Evolutionary conservation across 768 basidiomycete genomes (phyloP), one percentile per base, ranked within the genome.

Genomic region (Aureoboletus auriporus): DNA sequence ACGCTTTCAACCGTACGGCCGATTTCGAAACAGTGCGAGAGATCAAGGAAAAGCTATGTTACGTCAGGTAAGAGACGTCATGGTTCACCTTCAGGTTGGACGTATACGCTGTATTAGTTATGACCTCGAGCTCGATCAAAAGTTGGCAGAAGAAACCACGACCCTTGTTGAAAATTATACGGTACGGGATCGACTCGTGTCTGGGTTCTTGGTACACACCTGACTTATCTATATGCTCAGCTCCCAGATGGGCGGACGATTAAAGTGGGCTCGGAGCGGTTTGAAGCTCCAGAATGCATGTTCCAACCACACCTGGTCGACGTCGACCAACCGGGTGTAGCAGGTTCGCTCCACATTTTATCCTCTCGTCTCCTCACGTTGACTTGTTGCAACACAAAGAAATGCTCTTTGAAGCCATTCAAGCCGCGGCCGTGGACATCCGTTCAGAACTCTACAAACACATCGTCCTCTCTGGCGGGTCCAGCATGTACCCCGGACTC

Each of bases 201-300:
- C 14, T 14, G 12, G 9, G 4, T 31, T 23, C 42, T 29, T 27
- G 11, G n/a, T n/a, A 35, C 35, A 13, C 35, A 14, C 34, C 4
- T 40, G 31, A 23, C 38, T 64, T 46, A 53, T 43, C 23, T 49
- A 39, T 36, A 20, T 13, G 14, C 7, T 33, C 58, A 94, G 90
- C 84, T 96, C 39, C 93, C 93, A 14, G 96, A 98, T 61, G 96
- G 96, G 1, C 89, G 96, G 46, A 81, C 77, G 12, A 96, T 98
- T 78, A 96, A 95, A 76, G 93, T 98, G 52, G 96, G 95, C 27
- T 92, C 93, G 0, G 96, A 99, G 67, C 88, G 96, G 11, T 99
- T 97, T 63, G 95, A 98, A 70, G 96, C 95, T 11, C 95, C 96
- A 6, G 96, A 99, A 71, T 98, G 96, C 72, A 93, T 98, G 93